phyloP scores from a whole-genome alignment of 495 filamentous ascomycete species.

The Aspergillus sclerotioniger region DNA sequence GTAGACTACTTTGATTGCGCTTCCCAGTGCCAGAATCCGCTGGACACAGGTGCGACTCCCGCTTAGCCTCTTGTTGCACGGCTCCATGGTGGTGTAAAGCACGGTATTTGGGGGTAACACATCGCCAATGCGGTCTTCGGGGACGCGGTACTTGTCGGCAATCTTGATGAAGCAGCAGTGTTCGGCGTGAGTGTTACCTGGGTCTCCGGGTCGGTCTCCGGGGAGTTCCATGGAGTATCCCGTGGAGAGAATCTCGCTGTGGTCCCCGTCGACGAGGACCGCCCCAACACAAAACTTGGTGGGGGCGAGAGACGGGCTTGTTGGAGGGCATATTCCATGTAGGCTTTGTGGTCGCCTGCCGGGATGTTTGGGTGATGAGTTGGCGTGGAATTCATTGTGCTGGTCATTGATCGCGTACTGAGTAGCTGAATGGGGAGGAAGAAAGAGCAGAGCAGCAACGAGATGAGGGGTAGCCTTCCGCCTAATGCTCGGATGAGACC shows the following conservation, averaged over 20 bases:
- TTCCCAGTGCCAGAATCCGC: constrained; percentile 25
- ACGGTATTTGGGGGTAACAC: constrained; percentile 38
- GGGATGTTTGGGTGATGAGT: constrained; percentile 31
- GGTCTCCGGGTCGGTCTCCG: constrained; percentile 31
- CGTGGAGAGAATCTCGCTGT: constrained; percentile 24
- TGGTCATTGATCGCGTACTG: background rate
- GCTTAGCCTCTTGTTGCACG: constrained; percentile 33
- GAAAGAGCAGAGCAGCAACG: too few relatives aligned
- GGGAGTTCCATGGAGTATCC: constrained; percentile 36
- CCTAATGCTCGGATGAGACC: too few relatives aligned
- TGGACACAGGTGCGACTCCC: constrained; percentile 27
- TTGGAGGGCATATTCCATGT: constrained; percentile 28
- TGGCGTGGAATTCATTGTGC: background rate
- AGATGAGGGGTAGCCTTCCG: too few relatives aligned
- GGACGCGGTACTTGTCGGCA: constrained; percentile 35
- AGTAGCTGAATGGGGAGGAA: background rate
- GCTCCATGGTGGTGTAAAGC: constrained; percentile 39
- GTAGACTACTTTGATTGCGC: constrained; percentile 29
- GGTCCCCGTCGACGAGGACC: constrained; percentile 27
- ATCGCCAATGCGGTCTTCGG: constrained; percentile 35
- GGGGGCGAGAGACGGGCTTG: constrained; percentile 26
- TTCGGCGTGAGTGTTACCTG: constrained; percentile 42
- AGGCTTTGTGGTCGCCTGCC: constrained; percentile 26
- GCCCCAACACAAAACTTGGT: constrained; percentile 36
- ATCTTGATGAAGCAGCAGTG: constrained; percentile 51